phyloP scores from a whole-genome alignment of 1,284 basidiomycete genomes.

The Wolfiporia cocos region DNA sequence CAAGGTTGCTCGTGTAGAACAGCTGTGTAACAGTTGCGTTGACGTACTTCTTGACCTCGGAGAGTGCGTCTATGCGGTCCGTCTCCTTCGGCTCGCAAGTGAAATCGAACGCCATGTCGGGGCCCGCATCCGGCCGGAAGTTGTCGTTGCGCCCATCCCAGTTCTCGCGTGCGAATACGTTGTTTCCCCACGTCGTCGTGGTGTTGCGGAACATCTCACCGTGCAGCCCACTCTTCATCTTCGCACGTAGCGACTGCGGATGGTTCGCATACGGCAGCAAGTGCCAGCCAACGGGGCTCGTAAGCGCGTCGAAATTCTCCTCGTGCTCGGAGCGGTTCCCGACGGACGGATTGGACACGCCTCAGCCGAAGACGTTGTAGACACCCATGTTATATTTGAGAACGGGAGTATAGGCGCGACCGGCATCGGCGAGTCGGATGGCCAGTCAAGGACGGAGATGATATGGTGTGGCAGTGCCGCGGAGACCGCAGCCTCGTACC shows the following conservation, averaged over 20 bases:
- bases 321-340: conserved; percentile 50
- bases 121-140: conserved; percentile 69
- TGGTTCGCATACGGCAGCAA: conserved; percentile 55
- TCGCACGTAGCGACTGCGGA: conserved; percentile 31
- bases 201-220: conserved; percentile 53
- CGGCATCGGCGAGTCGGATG: conserved; percentile 57
- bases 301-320: conserved; percentile 64
- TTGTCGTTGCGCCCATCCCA: conserved; percentile 82
- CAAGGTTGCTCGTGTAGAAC: conserved; percentile 89
- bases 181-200: conserved; percentile 86
- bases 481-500: conserved; percentile 75
- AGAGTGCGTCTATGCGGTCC: conserved; percentile 43
- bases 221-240: conserved; percentile 11
- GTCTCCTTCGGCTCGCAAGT: conserved; percentile 53
- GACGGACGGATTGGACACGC: conserved; percentile 65
- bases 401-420: conserved; percentile 34
- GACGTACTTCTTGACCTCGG: conserved; percentile 75
- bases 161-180: conserved; percentile 86
- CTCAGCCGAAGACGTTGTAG: conserved; percentile 73
- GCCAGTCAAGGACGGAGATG: conserved; percentile 79
- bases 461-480: conserved; percentile 60
- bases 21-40: conserved; percentile 85
- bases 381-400: conserved; percentile 32
- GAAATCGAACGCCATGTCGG: conserved; percentile 60
- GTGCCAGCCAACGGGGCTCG: conserved; percentile 91